Percentiles rank a stretch among this genome's conserved stretches.
These are phyloP conservation scores for Sphaerobolus stellatus DNA, from an alignment of 1,284 basidiomycete genomes.

Conservation along the genomic window DNA sequence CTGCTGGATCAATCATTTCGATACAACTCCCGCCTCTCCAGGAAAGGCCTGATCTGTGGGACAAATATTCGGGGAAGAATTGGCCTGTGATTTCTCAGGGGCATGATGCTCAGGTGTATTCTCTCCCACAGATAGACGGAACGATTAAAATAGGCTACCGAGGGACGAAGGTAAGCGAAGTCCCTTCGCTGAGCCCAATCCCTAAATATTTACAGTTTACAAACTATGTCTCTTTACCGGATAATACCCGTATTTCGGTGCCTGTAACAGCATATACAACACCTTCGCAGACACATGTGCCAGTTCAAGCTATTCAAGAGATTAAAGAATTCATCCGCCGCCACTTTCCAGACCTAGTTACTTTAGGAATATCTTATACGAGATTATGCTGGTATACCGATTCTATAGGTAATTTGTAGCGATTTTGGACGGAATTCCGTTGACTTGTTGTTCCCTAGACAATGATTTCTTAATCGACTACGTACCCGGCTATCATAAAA, in stretches of 20 bases:
- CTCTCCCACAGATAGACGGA: not conserved
- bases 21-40: not conserved
- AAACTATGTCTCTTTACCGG: not conserved
- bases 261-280: not conserved
- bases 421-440: not conserved
- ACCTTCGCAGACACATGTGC: not conserved
- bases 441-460: not conserved
- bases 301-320: not conserved
- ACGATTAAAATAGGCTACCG: conserved; percentile 2
- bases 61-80: not conserved
- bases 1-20: conserved; percentile 1
- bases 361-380: not conserved
- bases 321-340: not conserved
- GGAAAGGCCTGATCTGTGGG: not conserved
- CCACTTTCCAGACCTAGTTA: not conserved
- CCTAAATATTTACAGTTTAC: not conserved
- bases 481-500: conserved; percentile 1
- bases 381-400: conserved; percentile 2
- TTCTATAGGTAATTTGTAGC: conserved; percentile 1
- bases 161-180: not conserved
- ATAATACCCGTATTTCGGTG: not conserved
- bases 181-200: not conserved
- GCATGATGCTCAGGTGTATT: not conserved
- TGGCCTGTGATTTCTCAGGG: not conserved
- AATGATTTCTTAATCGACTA: conserved; percentile 4